Evolutionary conservation across 192 early-diverging fungal species (phyloP).

Genomic region (Coemansia sp.): DNA sequence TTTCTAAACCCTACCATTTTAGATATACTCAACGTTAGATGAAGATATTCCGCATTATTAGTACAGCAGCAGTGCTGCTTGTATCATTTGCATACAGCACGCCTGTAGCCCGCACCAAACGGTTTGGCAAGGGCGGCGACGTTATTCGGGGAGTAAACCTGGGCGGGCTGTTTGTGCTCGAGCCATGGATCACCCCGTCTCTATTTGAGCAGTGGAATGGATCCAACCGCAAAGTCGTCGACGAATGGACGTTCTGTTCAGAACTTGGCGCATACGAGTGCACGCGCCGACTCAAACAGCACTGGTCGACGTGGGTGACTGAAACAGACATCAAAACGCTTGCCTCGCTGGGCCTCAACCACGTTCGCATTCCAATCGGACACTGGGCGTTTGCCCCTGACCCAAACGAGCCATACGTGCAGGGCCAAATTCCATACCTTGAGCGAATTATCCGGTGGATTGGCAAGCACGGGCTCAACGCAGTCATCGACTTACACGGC

Average conservation of each 20-base stretch:
- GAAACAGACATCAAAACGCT: constrained; percentile 55
- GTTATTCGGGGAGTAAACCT: constrained; percentile 60
- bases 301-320: constrained; percentile 61
- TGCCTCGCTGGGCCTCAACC: constrained; percentile 52
- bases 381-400: constrained; percentile 60
- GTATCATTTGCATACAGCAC: constrained; percentile 1
- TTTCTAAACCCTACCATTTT: not conserved
- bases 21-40: not conserved
- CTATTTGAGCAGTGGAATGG: constrained; percentile 53
- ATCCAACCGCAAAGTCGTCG: constrained; percentile 36
- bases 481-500: constrained; percentile 61
- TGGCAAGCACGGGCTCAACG: constrained; percentile 55
- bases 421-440: constrained; percentile 46
- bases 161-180: constrained; percentile 61
- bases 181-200: constrained; percentile 60
- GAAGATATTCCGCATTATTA: not conserved
- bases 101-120: constrained; percentile 12
- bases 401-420: constrained; percentile 57
- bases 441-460: constrained; percentile 43
- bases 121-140: constrained; percentile 41
- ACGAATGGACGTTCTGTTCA: constrained; percentile 61
- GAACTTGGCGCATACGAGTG: constrained; percentile 50
- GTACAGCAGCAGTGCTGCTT: constrained; percentile 7
- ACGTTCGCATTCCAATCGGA: constrained; percentile 62
- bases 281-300: constrained; percentile 26